These are phyloP conservation scores for Hypoxylon sp. DNA, from an alignment of 2,329 filamentous ascomycete species.

Conservation along the genomic window DNA sequence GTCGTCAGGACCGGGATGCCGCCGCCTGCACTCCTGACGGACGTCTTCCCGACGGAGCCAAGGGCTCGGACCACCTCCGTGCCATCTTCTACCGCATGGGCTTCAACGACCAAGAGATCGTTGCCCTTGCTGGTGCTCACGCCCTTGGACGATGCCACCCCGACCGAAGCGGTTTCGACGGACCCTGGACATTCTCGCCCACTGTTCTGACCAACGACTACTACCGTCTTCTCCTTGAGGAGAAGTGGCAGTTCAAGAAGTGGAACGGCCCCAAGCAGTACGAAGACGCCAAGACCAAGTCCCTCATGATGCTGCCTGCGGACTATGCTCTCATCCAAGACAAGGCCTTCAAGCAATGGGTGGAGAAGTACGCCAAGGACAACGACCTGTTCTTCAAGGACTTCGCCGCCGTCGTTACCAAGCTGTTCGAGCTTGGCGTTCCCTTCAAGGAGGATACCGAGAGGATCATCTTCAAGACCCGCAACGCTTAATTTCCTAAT, in stretches of 20 bases:
- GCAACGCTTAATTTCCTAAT: conserved; percentile 54
- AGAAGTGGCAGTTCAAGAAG: conserved; percentile 94
- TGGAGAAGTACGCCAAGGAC: conserved; percentile 92
- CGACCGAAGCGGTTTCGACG: conserved; percentile 88
- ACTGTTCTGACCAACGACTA: conserved; percentile 96
- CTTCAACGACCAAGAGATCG: conserved; percentile 97
- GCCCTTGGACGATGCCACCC: conserved; percentile 91
- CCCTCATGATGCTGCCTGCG: conserved; percentile 96
- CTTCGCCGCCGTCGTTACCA: conserved; percentile 82
- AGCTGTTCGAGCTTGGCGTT: conserved; percentile 94
- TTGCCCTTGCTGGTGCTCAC: conserved; percentile 88
- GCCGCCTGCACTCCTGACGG: conserved; percentile 93
- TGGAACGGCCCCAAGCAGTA: conserved; percentile 89
- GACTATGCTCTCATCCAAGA: conserved; percentile 91
- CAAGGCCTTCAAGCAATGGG: conserved; percentile 84
- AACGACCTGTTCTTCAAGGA: conserved; percentile 94
- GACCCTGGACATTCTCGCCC: conserved; percentile 93
- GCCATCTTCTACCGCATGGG: conserved; percentile 97
- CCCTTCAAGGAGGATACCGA: conserved; percentile 80
- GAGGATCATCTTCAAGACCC: conserved; percentile 76
- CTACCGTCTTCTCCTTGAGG: conserved; percentile 86
- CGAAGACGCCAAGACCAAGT: conserved; percentile 84
- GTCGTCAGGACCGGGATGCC: conserved; percentile 83
- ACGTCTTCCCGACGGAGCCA: conserved; percentile 82
- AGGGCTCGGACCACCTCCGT: conserved; percentile 86